Conservation (phyloP, 1,284 basidiomycete genomes). For the Coniferiporia sulphurascens region DNA sequence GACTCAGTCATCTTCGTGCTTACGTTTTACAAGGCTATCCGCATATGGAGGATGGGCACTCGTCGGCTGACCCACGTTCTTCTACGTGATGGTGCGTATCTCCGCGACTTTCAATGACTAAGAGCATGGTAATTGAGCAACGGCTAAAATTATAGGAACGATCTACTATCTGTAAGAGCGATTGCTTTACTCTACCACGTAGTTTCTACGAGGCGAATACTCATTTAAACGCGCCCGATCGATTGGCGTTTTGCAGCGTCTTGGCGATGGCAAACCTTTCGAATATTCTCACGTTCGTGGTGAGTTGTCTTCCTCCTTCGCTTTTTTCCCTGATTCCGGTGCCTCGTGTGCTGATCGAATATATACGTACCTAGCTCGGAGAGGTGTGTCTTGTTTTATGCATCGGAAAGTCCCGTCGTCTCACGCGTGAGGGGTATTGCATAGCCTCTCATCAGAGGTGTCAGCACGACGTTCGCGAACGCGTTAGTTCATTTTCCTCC, state of each 20-base stretch:
- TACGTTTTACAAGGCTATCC: constrained; percentile 39
- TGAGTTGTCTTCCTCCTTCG: background rate
- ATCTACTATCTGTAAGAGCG: constrained; percentile 16
- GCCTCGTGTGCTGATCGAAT: background rate
- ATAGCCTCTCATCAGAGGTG: constrained; percentile 12
- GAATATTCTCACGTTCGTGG: constrained; percentile 13
- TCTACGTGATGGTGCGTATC: constrained; percentile 13
- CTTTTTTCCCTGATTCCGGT: background rate
- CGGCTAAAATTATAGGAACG: constrained; percentile 1
- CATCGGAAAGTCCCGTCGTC: no score
- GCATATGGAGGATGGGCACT: constrained; percentile 14
- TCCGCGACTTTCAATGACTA: background rate
- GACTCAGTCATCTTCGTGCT: constrained; percentile 37
- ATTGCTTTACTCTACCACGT: background rate
- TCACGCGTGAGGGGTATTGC: constrained; percentile 6
- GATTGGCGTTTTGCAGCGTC: background rate
- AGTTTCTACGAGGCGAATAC: background rate
- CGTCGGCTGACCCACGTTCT: constrained; percentile 12
- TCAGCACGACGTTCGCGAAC: constrained; percentile 15
- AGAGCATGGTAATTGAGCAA: background rate
- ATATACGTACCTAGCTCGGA: background rate
- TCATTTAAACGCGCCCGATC: no score
- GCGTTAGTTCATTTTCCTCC: background rate
- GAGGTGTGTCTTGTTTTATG: background rate
- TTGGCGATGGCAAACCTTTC: constrained; percentile 13